A percentile compares a stretch with the other conserved stretches of the same genome.
These are phyloP conservation scores for Echinochloa phyllopogon DNA, from an alignment of 176 grass and related monocot genomes.

Conservation along the genomic window DNA sequence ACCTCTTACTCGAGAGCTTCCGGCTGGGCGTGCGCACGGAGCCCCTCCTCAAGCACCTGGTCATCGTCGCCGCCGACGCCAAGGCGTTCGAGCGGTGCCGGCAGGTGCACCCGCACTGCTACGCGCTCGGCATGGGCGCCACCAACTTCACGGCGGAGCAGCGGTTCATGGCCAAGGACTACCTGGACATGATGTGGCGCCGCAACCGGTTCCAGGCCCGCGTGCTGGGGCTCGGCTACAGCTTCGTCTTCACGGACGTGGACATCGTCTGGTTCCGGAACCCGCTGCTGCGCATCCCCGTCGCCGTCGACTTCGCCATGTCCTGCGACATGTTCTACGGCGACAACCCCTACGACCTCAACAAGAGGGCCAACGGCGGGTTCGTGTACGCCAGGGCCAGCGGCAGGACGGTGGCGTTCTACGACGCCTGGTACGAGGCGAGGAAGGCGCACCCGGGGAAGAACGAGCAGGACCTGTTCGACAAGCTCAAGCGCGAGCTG, in stretches of 20 bases:
- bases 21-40: constrained; percentile 38
- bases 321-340: constrained; percentile 37
- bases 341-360: constrained; percentile 35
- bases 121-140: constrained; percentile 33
- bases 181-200: constrained; percentile 60
- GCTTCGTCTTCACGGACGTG: constrained; percentile 63
- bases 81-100: constrained; percentile 51
- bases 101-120: constrained; percentile 48
- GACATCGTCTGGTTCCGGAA: constrained; percentile 65
- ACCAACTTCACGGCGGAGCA: constrained; percentile 38
- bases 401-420: constrained; percentile 23
- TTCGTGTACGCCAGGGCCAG: constrained; percentile 47
- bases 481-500: constrained; percentile 48
- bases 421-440: constrained; percentile 46
- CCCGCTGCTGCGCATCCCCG: constrained; percentile 38
- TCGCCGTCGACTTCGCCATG: constrained; percentile 47
- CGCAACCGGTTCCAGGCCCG: constrained; percentile 52
- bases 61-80: constrained; percentile 52
- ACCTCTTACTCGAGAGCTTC: constrained; percentile 70
- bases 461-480: constrained; percentile 49
- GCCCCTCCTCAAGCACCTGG: constrained; percentile 52
- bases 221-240: constrained; percentile 56
- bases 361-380: constrained; percentile 56
- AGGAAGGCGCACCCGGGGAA: constrained; percentile 9
- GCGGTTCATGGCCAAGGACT: constrained; percentile 50